A percentile compares a stretch with the other conserved stretches of the same genome.
Evolutionary conservation across 306 rosid species (phyloP).

Genomic region (Rosa persica): DNA sequence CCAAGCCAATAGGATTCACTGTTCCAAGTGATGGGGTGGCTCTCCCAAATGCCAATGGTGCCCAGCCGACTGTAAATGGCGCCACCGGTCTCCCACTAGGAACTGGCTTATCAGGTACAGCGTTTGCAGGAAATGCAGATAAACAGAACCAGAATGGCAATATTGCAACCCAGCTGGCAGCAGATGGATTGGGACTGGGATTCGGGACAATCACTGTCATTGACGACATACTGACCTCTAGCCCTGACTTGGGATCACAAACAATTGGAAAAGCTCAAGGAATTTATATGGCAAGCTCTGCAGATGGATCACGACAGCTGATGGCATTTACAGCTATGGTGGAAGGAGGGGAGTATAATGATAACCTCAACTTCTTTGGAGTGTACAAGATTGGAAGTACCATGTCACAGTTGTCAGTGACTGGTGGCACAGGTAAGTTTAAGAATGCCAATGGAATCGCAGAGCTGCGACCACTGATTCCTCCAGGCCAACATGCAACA

Average conservation of each 20-base stretch:
- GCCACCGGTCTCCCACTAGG: constrained; percentile 76
- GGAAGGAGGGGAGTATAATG: constrained; percentile 95
- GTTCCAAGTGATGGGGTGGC: constrained; percentile 58
- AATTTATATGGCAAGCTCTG: constrained; percentile 90
- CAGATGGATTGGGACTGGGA: constrained; percentile 86
- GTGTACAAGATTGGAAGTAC: constrained; percentile 72
- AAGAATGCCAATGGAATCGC: constrained; percentile 85
- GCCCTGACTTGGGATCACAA: constrained; percentile 79
- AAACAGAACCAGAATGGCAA: constrained; percentile 30
- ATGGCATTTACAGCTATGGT: constrained; percentile 84
- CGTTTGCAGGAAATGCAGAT: constrained; percentile 51
- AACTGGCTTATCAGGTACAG: constrained; percentile 73
- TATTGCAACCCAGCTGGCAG: constrained; percentile 53
- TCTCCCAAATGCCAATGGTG: constrained; percentile 93
- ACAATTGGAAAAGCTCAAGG: constrained; percentile 80
- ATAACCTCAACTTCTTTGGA: constrained; percentile 81
- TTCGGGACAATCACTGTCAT: constrained; percentile 88
- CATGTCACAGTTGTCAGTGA: constrained; percentile 66
- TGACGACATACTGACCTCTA: constrained; percentile 69
- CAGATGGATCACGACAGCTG: constrained; percentile 83
- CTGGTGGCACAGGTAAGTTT: constrained; percentile 89
- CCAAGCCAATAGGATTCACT: constrained; percentile 72
- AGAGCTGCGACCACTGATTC: constrained; percentile 70
- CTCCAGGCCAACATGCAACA: constrained; percentile 79
- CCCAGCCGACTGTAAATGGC: constrained; percentile 81